A percentile compares a stretch with the other conserved stretches of the same genome.
Conservation (phyloP, 805 yeast species). For the Starmerella kuoi region DNA sequence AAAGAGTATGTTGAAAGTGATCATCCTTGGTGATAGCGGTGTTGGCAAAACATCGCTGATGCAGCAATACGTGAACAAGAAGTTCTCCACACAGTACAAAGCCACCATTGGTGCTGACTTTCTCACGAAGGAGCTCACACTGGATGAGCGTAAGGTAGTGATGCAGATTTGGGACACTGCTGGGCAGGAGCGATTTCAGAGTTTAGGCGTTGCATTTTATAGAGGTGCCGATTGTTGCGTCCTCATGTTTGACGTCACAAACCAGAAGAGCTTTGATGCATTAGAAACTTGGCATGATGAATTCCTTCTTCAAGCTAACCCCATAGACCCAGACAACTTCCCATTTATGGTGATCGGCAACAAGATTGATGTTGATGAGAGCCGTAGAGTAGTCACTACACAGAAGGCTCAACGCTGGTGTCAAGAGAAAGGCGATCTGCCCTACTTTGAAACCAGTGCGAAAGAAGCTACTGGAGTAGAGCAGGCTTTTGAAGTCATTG, state of each 20-base stretch:
- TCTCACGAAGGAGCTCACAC: constrained; percentile 73
- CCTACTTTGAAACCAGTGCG: constrained; percentile 95
- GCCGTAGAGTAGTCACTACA: constrained; percentile 58
- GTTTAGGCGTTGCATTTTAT: constrained; percentile 91
- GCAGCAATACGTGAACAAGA: constrained; percentile 94
- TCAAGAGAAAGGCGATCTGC: constrained; percentile 60
- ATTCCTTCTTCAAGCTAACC: constrained; percentile 84
- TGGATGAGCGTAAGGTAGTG: constrained; percentile 73
- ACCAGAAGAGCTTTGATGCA: constrained; percentile 82
- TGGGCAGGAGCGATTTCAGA: constrained; percentile 95
- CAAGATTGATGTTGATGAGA: constrained; percentile 87
- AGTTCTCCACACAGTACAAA: constrained; percentile 88
- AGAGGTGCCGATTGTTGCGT: constrained; percentile 98
- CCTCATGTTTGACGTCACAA: constrained; percentile 88
- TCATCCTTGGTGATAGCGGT: constrained; percentile 91
- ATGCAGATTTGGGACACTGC: constrained; percentile 94
- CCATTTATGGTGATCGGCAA: constrained; percentile 93
- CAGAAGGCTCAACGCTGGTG: constrained; percentile 53
- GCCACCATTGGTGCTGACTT: constrained; percentile 98
- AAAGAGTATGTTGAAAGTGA: constrained; percentile 49
- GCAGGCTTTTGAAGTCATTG: constrained; percentile 89
- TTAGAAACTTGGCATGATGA: constrained; percentile 91
- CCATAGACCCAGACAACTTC: constrained; percentile 84
- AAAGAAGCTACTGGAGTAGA: constrained; percentile 93
- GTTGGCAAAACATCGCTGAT: constrained; percentile 94